A percentile compares a stretch with the other conserved stretches of the same genome.
Evolutionary conservation across 257 asterid genomes (phyloP).

Genomic region (Capsicum baccatum): DNA sequence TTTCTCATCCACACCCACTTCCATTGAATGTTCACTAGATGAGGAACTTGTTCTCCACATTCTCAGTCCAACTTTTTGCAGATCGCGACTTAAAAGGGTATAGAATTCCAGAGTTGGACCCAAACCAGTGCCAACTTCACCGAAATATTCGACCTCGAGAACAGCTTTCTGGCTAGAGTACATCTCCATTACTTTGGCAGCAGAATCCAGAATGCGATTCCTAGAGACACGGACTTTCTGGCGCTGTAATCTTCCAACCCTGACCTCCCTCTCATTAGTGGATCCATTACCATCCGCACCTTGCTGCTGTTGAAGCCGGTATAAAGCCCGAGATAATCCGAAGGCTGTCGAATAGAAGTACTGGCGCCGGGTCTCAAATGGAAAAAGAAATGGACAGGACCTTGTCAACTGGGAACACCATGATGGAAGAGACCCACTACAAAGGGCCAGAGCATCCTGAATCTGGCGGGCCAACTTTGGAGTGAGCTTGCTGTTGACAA

Average conservation of each 20-base stretch:
- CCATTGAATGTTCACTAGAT: slow-evolving; percentile 53
- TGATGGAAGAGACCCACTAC: slow-evolving; percentile 95
- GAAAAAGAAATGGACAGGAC: slow-evolving; percentile 96
- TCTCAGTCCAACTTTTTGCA: slow-evolving; percentile 81
- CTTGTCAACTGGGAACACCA: slow-evolving; percentile 99
- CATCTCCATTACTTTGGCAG: slow-evolving; percentile 98
- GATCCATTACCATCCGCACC: slow-evolving; percentile 92
- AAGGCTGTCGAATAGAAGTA: slow-evolving; percentile 98
- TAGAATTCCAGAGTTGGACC: slow-evolving; percentile 98
- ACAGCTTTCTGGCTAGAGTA: slow-evolving; percentile 98
- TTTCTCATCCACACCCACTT: slow-evolving; percentile 52
- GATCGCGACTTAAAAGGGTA: slow-evolving; percentile 93
- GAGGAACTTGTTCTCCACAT: slow-evolving; percentile 82
- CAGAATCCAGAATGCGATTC: slow-evolving; percentile 90
- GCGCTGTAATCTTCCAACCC: slow-evolving; percentile 89
- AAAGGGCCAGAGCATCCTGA: slow-evolving; percentile 97
- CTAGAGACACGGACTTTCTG: slow-evolving; percentile 99
- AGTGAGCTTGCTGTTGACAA: slow-evolving; percentile 82
- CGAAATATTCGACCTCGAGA: slow-evolving; percentile 98
- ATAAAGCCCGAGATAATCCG: slow-evolving; percentile 90
- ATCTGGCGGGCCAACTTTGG: slow-evolving; percentile 94
- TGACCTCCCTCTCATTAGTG: slow-evolving; percentile 76
- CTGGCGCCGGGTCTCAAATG: slow-evolving; percentile 97
- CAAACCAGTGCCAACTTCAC: slow-evolving; percentile 99
- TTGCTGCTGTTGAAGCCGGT: slow-evolving; percentile 98